Evolutionary conservation across 352 stramenopile genomes (phyloP), one percentile per base, ranked within the genome.

Genomic region (Pythium vanterpoolii): DNA sequence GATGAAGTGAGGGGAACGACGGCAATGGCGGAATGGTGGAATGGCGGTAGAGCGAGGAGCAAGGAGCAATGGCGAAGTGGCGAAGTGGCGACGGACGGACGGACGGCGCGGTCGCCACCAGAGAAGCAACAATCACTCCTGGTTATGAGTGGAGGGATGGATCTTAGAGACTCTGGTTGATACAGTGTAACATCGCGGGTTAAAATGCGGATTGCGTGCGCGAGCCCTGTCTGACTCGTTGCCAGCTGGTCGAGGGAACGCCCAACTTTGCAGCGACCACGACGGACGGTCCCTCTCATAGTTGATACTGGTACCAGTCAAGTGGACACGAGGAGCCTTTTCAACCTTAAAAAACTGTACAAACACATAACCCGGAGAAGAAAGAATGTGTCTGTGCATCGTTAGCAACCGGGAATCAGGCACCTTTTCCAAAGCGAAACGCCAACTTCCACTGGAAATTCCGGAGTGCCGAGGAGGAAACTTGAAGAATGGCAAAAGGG

Each of bases 61-160:
- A 31, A 31, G 18, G 47, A 23, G 18, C 26, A 48, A 50, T 50
- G 30, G 40, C 53, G 55, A 62, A 62, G 55, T 62, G 55, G 33
- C 55, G 55, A 48, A 40, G 55, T 55, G 44, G 38, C 39, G 31
- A 56, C 47, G 13, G 46, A n/a, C 48, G 24, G 34, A 27, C 21
- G 24, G 50, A 46, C 50, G 47, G 47, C 47, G 47, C 47, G 4
- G 43, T 21, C 28, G 26, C 6, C n/a, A 9, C 34, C 1, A 23
- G n/a, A 46, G 23, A 56, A 46, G 21, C 13, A 39, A 61, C 54
- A 42, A 61, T 61, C 54, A 61, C 54, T 61, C 53, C 45, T 34
- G 27, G 24, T 26, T 3, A 26, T n/a, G n/a, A n/a, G n/a, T n/a
- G n/a, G n/a, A n/a, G n/a, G n/a, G n/a, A n/a, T 36, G 42, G 23